Percentiles rank a stretch among this genome's conserved stretches.
phyloP scores from a whole-genome alignment of 73 alveolate species.

The Paramecium biaurelia region DNA sequence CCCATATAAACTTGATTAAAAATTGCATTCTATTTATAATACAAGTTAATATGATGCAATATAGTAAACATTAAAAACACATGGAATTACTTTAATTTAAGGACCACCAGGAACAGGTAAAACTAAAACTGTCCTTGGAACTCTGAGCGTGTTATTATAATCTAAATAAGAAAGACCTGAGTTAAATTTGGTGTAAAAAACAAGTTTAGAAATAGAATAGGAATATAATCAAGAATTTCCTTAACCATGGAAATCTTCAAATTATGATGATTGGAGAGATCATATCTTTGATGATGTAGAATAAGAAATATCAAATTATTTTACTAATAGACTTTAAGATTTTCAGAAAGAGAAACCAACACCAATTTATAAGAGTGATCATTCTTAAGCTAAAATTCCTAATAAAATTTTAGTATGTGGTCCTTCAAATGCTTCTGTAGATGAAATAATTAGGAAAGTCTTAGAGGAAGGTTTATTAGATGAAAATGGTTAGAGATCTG shows the following conservation, averaged over 20 bases:
- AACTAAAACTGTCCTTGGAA: constrained; percentile 60
- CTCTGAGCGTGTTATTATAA: constrained; percentile 43
- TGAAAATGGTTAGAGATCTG: constrained; percentile 49
- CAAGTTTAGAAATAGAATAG: constrained; percentile 44
- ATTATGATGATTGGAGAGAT: constrained; percentile 67
- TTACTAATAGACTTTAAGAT: background rate
- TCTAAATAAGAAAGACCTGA: background rate
- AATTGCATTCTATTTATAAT: constrained; percentile 39
- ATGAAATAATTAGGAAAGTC: constrained; percentile 75
- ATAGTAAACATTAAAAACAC: constrained; percentile 41
- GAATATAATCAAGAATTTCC: background rate
- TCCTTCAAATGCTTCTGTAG: constrained; percentile 90
- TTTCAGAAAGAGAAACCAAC: constrained; percentile 5
- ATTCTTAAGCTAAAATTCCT: background rate
- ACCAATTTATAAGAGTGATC: constrained; percentile 21
- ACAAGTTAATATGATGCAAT: constrained; percentile 38
- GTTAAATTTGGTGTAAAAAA: background rate
- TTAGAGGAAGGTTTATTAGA: constrained; percentile 67
- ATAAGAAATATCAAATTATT: constrained; percentile 26
- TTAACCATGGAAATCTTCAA: constrained; percentile 32
- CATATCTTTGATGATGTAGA: constrained; percentile 58
- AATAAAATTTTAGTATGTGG: constrained; percentile 77
- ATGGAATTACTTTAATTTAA: constrained; percentile 59
- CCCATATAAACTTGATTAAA: background rate
- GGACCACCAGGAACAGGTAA: constrained; percentile 70